phyloP scores from a whole-genome alignment of 2,329 filamentous ascomycete species.

The Diaporthe ilicicola region DNA sequence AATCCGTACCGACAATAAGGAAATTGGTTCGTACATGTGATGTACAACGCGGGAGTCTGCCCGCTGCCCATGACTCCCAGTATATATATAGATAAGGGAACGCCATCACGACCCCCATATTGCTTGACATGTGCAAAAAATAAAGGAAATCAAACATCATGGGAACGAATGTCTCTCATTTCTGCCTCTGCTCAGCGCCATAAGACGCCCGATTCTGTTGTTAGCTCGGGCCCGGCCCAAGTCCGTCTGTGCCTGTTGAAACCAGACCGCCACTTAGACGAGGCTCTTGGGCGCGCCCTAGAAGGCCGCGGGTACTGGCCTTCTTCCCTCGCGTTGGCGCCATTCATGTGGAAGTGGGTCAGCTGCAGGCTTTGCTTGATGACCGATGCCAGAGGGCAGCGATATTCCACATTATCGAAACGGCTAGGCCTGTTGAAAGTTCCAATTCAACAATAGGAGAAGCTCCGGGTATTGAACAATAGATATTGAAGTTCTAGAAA shows the following conservation, averaged over 20 bases:
- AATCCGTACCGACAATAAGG: neutral
- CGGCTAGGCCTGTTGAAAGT: neutral
- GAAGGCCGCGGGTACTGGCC: neutral
- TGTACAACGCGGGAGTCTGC: slow-evolving; percentile 22
- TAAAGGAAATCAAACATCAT: neutral
- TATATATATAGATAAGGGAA: neutral
- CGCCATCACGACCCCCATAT: neutral
- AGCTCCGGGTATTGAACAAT: neutral
- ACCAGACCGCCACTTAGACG: slow-evolving; percentile 18
- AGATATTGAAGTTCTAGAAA: slow-evolving; percentile 19
- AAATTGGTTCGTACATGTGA: slow-evolving; percentile 11
- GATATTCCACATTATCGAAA: neutral
- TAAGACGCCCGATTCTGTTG: neutral
- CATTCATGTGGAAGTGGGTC: neutral
- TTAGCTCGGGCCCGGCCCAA: slow-evolving; percentile 15
- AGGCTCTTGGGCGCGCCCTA: neutral
- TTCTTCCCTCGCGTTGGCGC: neutral
- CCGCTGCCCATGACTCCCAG: neutral
- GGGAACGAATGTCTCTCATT: slow-evolving; percentile 9
- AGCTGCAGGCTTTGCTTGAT: neutral
- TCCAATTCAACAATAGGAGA: neutral
- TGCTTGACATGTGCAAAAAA: neutral
- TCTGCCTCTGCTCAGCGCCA: slow-evolving; percentile 14
- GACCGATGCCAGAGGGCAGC: neutral
- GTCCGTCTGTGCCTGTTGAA: slow-evolving; percentile 22